Percentiles rank a stretch among this genome's conserved stretches.
Conservation (phyloP, 106 monocot genomes). For the Acorus gramineus region DNA sequence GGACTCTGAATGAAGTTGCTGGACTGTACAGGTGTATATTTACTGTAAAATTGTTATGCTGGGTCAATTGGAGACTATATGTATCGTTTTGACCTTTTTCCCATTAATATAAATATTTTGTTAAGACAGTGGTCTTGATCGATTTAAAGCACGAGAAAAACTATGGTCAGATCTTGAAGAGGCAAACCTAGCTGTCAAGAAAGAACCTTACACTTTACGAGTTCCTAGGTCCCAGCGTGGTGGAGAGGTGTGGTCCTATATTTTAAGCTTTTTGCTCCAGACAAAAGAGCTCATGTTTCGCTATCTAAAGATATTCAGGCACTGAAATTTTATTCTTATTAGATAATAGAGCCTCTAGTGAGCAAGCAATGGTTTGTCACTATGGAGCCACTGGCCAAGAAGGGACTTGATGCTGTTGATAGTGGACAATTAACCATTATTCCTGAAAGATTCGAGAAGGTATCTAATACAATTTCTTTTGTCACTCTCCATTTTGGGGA, state of each 20-base stretch:
- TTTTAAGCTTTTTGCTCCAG: constrained; percentile 1
- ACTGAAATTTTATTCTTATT: neutral
- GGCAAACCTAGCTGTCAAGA: constrained; percentile 76
- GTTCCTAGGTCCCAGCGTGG: constrained; percentile 98
- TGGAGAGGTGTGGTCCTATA: constrained; percentile 71
- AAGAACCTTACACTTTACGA: constrained; percentile 59
- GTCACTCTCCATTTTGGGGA: neutral
- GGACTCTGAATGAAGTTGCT: constrained; percentile 92
- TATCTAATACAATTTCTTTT: constrained; percentile 7
- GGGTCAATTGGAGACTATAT: neutral
- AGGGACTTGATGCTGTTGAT: constrained; percentile 82
- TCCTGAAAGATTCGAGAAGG: constrained; percentile 98
- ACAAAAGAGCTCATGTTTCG: too few species aligned
- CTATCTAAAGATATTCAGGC: too few species aligned
- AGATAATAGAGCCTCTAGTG: constrained; percentile 94
- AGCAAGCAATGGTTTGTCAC: constrained; percentile 99
- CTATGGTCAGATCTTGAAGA: constrained; percentile 96
- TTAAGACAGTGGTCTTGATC: constrained; percentile 70
- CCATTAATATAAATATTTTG: constrained; percentile 1
- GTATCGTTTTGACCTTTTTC: constrained; percentile 1
- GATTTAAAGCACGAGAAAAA: constrained; percentile 91
- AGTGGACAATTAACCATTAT: constrained; percentile 64
- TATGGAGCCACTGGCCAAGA: constrained; percentile 94
- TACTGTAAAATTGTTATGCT: neutral
- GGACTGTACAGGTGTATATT: constrained; percentile 57